A percentile compares a stretch with the other conserved stretches of the same genome.
These are phyloP conservation scores for Colletotrichum navitas DNA, from an alignment of 2,329 filamentous ascomycete genomes.

Conservation along the genomic window DNA sequence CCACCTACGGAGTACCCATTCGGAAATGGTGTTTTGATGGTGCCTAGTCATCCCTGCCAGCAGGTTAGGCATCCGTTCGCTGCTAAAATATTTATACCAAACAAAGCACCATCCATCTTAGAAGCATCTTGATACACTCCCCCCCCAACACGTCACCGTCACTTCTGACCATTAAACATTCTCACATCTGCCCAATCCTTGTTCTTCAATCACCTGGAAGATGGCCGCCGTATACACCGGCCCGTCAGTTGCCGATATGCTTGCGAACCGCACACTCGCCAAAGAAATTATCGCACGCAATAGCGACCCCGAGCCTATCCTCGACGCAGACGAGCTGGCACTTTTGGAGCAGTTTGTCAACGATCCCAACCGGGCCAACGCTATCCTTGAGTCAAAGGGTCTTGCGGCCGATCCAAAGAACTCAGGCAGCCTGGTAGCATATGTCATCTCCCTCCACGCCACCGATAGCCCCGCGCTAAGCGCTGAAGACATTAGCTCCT, in stretches of 20 bases:
- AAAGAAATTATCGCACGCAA: conserved; percentile 39
- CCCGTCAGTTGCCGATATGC: conserved; percentile 38
- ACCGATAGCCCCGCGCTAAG: conserved; percentile 17
- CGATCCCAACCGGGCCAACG: conserved; percentile 4
- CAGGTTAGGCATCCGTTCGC: background rate
- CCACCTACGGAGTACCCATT: too few species aligned
- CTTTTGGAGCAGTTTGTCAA: conserved; percentile 34
- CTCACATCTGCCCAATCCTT: background rate
- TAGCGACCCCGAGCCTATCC: conserved; percentile 16
- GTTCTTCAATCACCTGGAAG: background rate
- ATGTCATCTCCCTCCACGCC: conserved; percentile 35
- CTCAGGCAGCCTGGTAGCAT: conserved; percentile 32
- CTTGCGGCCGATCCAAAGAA: conserved; percentile 5
- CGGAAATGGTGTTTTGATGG: background rate
- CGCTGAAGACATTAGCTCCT: background rate
- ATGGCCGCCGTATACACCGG: conserved; percentile 28
- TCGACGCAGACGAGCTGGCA: conserved; percentile 34
- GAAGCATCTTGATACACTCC: background rate
- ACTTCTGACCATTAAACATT: background rate
- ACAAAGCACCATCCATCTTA: background rate
- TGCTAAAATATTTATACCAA: background rate
- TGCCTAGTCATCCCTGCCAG: background rate
- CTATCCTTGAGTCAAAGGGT: conserved; percentile 22
- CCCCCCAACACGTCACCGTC: background rate
- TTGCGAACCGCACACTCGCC: conserved; percentile 41